Base-by-base conservation (phyloP, 1,284 basidiomycete species). In the Anthracocystis walkeri region DNA sequence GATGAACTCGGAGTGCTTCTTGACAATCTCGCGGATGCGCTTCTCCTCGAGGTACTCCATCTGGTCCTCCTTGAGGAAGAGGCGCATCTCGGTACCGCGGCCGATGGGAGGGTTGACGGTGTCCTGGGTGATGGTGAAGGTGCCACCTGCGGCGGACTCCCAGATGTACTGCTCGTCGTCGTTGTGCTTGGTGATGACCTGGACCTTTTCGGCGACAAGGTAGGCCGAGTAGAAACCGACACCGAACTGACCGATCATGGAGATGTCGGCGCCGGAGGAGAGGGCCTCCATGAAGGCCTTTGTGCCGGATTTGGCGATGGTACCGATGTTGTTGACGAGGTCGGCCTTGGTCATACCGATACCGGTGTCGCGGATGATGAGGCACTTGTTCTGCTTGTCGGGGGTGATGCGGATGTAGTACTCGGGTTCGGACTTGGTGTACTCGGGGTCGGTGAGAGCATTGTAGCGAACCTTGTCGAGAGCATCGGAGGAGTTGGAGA, bases 1-100 rank as follows among this genome's bases (percentile, higher is more conserved):
- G 88, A 99, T 99, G 89, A 99, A 99, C 89, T 99, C 96, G 85
- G 97, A 99, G 90, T 99, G 97, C 90, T 99, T 99, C 91, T 99
- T 99, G 87, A 99, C 96, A 80, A 97, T 94, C 83, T 99, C 97
- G 89, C 96, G 96, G 90, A 99, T 95, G 87, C 91, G 91, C 90
- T 97, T 97, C 90, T 99, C 97, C 89, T 99, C 96, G 65, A 98
- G 90, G 89, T 98, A 99, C 87, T 99, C 97, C 79, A 93, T 91
- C 88, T 97, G 95, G 87, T 99, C 96, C 87, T 99, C 97, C 90
- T 99, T 99, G 87, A 99, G 89, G 90, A 88, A 94, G 77, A 99
- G 91, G 82, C 93, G 93, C 86, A 99, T 90, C 87, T 96, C 93
- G 65, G 93, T 93, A 88, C 96, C 97, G 86, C 97, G 96, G 77